Evolutionary conservation across 129 eudicot species (phyloP).

Genomic region (Helichrysum umbraculigerum): DNA sequence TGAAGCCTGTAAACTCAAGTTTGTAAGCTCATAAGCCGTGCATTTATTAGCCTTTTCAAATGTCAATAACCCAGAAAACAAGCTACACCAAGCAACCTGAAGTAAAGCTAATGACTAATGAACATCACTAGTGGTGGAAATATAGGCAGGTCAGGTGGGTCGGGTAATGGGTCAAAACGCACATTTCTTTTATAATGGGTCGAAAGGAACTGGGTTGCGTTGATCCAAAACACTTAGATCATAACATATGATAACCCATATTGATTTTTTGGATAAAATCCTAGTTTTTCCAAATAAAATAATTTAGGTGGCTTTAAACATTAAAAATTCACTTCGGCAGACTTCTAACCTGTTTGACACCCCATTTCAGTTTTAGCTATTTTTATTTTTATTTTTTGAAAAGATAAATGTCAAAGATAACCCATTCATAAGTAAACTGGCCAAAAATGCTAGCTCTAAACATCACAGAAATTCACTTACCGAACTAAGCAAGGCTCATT

Average conservation of each 20-base stretch:
- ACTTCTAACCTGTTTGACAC: too few relatives aligned
- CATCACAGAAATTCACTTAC: conserved; percentile 44
- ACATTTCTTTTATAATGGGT: not conserved
- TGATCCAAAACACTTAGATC: not conserved
- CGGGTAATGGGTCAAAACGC: not conserved
- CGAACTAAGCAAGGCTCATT: conserved; percentile 94
- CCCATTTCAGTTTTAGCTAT: not conserved
- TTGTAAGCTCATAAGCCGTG: not conserved
- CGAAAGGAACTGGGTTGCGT: not conserved
- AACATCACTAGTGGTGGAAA: not conserved
- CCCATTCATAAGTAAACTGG: not conserved
- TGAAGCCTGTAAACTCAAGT: not conserved
- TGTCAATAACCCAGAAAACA: not conserved
- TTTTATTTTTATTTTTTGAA: not conserved
- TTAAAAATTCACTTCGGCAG: too few relatives aligned
- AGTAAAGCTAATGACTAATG: not conserved
- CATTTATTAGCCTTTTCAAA: not conserved
- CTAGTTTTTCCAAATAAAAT: too few relatives aligned
- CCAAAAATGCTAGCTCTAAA: not conserved
- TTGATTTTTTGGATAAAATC: not conserved
- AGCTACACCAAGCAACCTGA: not conserved
- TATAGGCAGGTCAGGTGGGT: not conserved
- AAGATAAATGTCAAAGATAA: not conserved
- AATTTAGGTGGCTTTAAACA: not conserved
- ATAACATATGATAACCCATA: not conserved